phyloP scores from a whole-genome alignment of 2,329 filamentous ascomycete genomes.

The Cercospora nicotianae region DNA sequence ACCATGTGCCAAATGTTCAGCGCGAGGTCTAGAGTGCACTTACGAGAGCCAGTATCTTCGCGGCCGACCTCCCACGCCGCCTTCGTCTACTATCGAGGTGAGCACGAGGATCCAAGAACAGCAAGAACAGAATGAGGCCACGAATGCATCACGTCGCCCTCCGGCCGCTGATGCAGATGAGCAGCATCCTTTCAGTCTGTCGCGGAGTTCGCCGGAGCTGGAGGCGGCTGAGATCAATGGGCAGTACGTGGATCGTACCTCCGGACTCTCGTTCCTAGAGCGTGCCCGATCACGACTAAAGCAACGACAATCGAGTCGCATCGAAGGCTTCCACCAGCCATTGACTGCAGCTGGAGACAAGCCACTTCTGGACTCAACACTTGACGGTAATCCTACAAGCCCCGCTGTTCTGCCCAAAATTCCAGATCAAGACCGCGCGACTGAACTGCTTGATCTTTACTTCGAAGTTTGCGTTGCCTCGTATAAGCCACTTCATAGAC shows the following conservation, averaged over 20 bases:
- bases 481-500: conserved; percentile 59
- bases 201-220: not conserved
- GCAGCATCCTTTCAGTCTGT: not conserved
- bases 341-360: not conserved
- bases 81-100: not conserved
- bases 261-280: not conserved
- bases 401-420: not conserved
- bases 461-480: conserved; percentile 63
- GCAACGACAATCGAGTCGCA: not conserved
- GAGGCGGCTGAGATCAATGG: not conserved
- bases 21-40: not conserved
- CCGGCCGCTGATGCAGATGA: not conserved
- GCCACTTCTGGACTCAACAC: not conserved
- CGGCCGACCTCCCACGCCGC: not conserved
- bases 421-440: conserved; percentile 31
- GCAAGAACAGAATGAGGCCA: not conserved
- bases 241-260: not conserved
- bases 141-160: not conserved
- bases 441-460: conserved; percentile 54
- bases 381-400: not conserved
- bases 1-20: not conserved
- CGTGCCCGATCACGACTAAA: not conserved
- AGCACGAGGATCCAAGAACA: not conserved
- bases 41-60: not conserved
- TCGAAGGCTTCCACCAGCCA: not conserved